A percentile compares a stretch with the other conserved stretches of the same genome.
Conservation (phyloP, 768 basidiomycete genomes). For the Mycena leptocephala region DNA sequence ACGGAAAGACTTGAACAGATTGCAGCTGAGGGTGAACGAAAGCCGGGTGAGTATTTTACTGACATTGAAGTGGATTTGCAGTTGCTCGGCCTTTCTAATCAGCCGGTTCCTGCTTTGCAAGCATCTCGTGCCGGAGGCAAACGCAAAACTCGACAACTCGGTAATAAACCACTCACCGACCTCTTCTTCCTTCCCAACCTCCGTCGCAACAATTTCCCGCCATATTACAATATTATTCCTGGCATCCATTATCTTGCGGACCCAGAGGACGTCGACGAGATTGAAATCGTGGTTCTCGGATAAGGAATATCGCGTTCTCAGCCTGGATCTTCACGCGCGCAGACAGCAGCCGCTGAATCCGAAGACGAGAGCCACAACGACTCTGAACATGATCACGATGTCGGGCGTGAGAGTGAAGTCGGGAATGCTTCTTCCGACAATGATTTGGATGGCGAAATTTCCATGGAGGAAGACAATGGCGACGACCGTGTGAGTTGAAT, state of each 20-base stretch:
- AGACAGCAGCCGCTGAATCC: neutral
- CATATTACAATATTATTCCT: conserved; percentile 29
- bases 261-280: neutral
- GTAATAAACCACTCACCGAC: conserved; percentile 27
- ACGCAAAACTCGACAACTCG: conserved; percentile 28
- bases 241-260: neutral
- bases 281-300: neutral
- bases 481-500: neutral
- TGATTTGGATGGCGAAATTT: too few species aligned
- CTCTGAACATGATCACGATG: neutral
- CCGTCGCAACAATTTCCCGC: conserved; percentile 13
- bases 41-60: too few species aligned
- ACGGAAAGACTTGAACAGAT: too few species aligned
- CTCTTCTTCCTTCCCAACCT: conserved; percentile 30
- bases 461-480: neutral
- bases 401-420: neutral
- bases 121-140: conserved; percentile 35
- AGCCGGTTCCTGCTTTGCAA: conserved; percentile 39
- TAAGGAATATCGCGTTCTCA: too few species aligned
- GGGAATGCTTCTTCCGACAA: too few species aligned
- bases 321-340: neutral
- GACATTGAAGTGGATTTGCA: too few species aligned
- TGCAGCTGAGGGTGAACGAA: too few species aligned
- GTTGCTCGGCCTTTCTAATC: neutral
- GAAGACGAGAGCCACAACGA: neutral